A percentile compares a stretch with the other conserved stretches of the same genome.
phyloP scores from a whole-genome alignment of 140 eudicot genomes.

The Senecio squalidus region DNA sequence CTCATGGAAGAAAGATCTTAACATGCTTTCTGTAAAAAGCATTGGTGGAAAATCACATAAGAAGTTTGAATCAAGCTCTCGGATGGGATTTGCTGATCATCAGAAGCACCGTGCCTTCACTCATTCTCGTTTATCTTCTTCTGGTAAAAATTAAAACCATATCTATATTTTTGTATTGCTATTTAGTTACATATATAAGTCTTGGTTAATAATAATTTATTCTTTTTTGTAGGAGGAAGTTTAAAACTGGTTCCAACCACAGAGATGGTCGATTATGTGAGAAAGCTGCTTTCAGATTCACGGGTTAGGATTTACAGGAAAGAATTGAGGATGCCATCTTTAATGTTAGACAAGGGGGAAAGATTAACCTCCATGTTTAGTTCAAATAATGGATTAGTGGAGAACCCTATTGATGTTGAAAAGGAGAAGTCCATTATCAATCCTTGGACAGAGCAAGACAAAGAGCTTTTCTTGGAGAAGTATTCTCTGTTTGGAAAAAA shows the following conservation, averaged over 20 bases:
- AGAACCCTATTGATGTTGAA: slow-evolving; percentile 66
- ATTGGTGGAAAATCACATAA: slow-evolving; percentile 56
- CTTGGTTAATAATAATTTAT: too few species aligned
- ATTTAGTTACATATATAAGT: too few species aligned
- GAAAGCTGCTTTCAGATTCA: slow-evolving; percentile 55
- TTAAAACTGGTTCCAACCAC: slow-evolving; percentile 41
- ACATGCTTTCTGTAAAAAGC: slow-evolving; percentile 46
- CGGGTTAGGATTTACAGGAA: slow-evolving; percentile 34
- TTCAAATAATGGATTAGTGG: slow-evolving; percentile 65
- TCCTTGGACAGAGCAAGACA: slow-evolving; percentile 70
- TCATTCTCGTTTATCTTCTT: slow-evolving; percentile 42
- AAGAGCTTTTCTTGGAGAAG: slow-evolving; percentile 50
- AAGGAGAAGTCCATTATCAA: slow-evolving; percentile 63
- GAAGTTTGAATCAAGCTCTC: slow-evolving; percentile 49
- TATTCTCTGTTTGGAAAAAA: slow-evolving; percentile 60
- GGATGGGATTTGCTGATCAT: slow-evolving; percentile 27
- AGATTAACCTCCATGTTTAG: slow-evolving; percentile 45
- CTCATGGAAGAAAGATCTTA: slow-evolving; percentile 72
- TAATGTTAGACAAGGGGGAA: slow-evolving; percentile 64
- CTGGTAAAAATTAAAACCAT: slow-evolving; percentile 40
- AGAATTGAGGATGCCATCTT: slow-evolving; percentile 65
- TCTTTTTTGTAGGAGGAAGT: slow-evolving; percentile 42
- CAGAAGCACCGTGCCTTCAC: slow-evolving; percentile 49
- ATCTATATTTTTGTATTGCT: background rate
- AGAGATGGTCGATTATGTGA: slow-evolving; percentile 47